Evolutionary conservation across 164 flowering plant genomes (phyloP), one percentile per base, ranked within the genome.

Genomic region (Tinospora cordifolia): DNA sequence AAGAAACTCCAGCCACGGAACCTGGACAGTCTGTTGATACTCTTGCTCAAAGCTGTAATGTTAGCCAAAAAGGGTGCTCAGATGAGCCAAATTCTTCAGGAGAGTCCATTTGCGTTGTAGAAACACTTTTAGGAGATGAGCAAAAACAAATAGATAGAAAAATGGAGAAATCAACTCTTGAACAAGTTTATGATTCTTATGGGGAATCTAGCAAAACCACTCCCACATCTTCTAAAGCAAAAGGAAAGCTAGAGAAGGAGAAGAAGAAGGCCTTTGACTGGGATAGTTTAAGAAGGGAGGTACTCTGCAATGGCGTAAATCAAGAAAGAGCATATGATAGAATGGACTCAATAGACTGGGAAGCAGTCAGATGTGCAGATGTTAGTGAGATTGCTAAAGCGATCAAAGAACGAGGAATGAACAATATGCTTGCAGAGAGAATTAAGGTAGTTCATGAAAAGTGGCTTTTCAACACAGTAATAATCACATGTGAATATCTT

Each of bases 331-430:
- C 62, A 57, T 46, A 3, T 9, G 75, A 81, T 24, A 73, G 76
- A 60, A 82, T 74, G 82, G 97, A 93, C 74, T 86, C 89, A 13
- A 66, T 87, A n/a, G 91, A 93, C 72, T 93, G 87, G 82, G 90
- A 89, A 69, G 91, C 93, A 68, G 81, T 92, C 15, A 78, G 89
- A 71, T 26, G 70, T 66, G 91, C 98, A 72, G 69, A 80, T n/a
- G 80, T 82, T 27, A 41, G 47, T 2, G 86, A 81, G 71, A 77
- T 93, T 44, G 82, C 98, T 8, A 41, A 83, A 0, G 63, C 92
- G 0, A 90, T 89, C 69, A 73, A 74, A 84, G 82, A 74, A 44
- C 79, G 97, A 30, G 98, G 98, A 62, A 85, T 83, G 82, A 83
- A 87, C 54, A 82, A 81, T 71, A 73, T 82, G 72, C 83, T 93